A percentile compares a stretch with the other conserved stretches of the same genome.
Conservation (phyloP, 768 basidiomycete genomes). For the Lepiota venenata region DNA sequence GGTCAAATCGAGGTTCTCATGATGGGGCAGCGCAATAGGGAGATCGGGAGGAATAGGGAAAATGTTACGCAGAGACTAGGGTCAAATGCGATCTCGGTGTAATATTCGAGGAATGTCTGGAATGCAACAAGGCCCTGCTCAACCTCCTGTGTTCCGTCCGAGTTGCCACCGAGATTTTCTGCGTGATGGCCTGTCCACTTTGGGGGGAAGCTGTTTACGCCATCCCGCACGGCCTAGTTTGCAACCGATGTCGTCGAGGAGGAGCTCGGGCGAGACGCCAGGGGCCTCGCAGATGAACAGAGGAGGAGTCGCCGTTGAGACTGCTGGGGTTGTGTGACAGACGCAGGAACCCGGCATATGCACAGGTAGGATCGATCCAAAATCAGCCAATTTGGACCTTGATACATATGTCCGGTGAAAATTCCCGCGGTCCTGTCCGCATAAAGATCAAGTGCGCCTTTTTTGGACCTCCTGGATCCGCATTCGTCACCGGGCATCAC, state of each 20-base stretch:
- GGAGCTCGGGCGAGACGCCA: slow-evolving; percentile 78
- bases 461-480: no score
- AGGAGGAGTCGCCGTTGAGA: slow-evolving; percentile 28
- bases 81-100: slow-evolving; percentile 89
- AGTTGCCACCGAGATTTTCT: slow-evolving; percentile 28
- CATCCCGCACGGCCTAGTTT: slow-evolving; percentile 74
- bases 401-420: no score
- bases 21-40: slow-evolving; percentile 74
- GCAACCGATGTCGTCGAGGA: slow-evolving; percentile 85
- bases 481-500: no score
- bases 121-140: slow-evolving; percentile 83
- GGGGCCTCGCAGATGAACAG: slow-evolving; percentile 70
- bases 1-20: slow-evolving; percentile 66
- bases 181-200: slow-evolving; percentile 71
- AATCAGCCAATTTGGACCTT: no score
- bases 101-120: slow-evolving; percentile 84
- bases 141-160: slow-evolving; percentile 53
- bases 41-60: slow-evolving; percentile 72
- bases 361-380: no score
- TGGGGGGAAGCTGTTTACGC: slow-evolving; percentile 71
- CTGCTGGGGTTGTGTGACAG: no score
- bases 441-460: no score
- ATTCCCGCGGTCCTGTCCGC: no score
- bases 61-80: slow-evolving; percentile 85
- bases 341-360: no score